These are phyloP conservation scores for Cutaneotrichosporon spelunceum DNA, from an alignment of 1,284 basidiomycete species.

Conservation along the genomic window DNA sequence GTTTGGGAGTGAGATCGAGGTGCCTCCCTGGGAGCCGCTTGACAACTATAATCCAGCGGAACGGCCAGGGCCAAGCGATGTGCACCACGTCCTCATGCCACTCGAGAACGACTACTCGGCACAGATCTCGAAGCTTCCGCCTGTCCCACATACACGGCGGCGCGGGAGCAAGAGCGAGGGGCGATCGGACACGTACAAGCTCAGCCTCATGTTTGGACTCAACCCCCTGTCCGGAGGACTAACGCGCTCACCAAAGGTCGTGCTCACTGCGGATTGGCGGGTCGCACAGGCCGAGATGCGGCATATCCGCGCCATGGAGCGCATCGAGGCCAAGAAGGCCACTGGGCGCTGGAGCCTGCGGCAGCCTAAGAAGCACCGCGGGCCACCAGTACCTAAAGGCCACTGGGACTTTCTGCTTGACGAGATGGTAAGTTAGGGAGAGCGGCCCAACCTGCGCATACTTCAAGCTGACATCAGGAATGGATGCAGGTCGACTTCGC, in stretches of 20 bases:
- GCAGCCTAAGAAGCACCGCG: slow-evolving; percentile 91
- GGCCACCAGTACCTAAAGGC: slow-evolving; percentile 73
- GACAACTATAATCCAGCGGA: slow-evolving; percentile 40
- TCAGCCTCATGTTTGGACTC: slow-evolving; percentile 35
- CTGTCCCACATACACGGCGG: slow-evolving; percentile 28
- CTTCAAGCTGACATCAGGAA: slow-evolving; percentile 59
- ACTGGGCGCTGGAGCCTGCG: slow-evolving; percentile 85
- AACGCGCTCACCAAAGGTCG: slow-evolving; percentile 39
- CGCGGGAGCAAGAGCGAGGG: slow-evolving; percentile 31
- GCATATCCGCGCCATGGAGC: slow-evolving; percentile 73
- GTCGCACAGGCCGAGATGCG: slow-evolving; percentile 71
- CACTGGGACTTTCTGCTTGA: slow-evolving; percentile 97
- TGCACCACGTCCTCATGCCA: slow-evolving; percentile 37
- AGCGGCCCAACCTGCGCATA: not conserved
- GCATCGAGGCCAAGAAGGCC: slow-evolving; percentile 79
- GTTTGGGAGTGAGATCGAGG: slow-evolving; percentile 19
- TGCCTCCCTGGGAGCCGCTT: slow-evolving; percentile 38
- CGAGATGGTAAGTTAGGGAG: slow-evolving; percentile 70
- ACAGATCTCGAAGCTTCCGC: slow-evolving; percentile 36
- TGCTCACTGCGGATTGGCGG: slow-evolving; percentile 46
- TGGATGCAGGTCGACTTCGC: slow-evolving; percentile 96
- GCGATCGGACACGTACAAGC: slow-evolving; percentile 34
- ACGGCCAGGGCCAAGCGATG: slow-evolving; percentile 17
- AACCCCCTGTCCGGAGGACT: slow-evolving; percentile 41
- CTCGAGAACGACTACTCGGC: slow-evolving; percentile 37